Base-by-base conservation (phyloP, 768 basidiomycete species). In the Holtermanniella nyarrowii region DNA sequence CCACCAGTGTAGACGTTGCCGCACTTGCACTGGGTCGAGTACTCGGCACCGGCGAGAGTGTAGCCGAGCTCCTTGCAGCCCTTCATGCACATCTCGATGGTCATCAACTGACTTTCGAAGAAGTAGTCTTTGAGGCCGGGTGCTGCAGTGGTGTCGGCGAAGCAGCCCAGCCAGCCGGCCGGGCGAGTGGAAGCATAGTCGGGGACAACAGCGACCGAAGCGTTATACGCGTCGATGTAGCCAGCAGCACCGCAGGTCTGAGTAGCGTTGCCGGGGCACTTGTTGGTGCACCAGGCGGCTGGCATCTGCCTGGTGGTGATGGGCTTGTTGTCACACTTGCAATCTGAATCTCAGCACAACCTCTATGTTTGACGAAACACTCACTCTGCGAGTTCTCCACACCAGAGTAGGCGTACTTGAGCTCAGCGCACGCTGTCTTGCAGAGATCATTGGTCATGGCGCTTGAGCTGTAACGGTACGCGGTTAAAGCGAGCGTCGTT, bases 401-500 rank as follows among this genome's bases (percentile, higher is more conserved):
- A 3, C 53, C 53, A 7, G 54, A 49, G 10, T 47, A 21, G 5
- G 50, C 46, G 49, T 59, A 62, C 20, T 54, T 56, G 22, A 63
- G 52, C 39, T 60, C 50, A 11, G 22, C 44, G 46, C 61, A 63
- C 25, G 47, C 50, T 23, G 50, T 46, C 44, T 48, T 46, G 43
- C 61, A 63, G 20, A 54, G 24, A 12, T 47, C 39, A 46, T 53
- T 41, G 25, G 58, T 58, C 52, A 58, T 60, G 11, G 41, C n/a
- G 20, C 26, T 49, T 25, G 26, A 21, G 22, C 41, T 47, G 49
- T 54, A 63, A 3, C 44, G 48, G 50, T 55, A 59, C 13, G 21
- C 40, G 45, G 49, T 54, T n/a, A 63, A 43, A 40, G 55, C 56
- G 39, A 48, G 41, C 24, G 49, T 54, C 13, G 21, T 53, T 5